Conservation (phyloP, 2,329 filamentous ascomycete species). For the Alternaria viburni region DNA sequence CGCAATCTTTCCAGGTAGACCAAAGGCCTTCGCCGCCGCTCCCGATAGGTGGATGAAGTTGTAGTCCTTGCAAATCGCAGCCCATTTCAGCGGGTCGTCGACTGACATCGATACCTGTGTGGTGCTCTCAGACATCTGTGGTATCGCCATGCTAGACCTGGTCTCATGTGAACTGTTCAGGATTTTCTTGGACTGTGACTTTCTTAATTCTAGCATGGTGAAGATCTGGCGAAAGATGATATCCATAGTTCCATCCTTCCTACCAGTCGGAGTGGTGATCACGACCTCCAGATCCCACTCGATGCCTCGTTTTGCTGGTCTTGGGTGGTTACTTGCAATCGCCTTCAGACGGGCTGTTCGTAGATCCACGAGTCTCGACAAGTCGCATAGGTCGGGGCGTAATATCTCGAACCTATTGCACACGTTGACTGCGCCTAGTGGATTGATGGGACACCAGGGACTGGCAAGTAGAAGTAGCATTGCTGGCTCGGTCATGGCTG, state of each 20-base stretch:
- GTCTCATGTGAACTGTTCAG: neutral
- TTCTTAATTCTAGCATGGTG: slow-evolving; percentile 11
- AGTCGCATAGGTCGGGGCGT: slow-evolving; percentile 3
- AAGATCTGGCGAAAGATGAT: slow-evolving; percentile 10
- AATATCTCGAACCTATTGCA: slow-evolving; percentile 10
- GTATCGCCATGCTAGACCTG: neutral
- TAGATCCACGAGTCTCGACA: neutral
- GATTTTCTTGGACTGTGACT: neutral
- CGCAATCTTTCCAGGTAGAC: slow-evolving; percentile 8
- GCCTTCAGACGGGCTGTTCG: slow-evolving; percentile 2
- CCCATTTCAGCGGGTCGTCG: slow-evolving; percentile 6
- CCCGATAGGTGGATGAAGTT: slow-evolving; percentile 10
- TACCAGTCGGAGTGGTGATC: neutral
- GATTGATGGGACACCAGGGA: slow-evolving; percentile 7
- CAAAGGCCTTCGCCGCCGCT: slow-evolving; percentile 1
- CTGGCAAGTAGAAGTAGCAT: slow-evolving; percentile 14
- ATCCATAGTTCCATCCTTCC: neutral
- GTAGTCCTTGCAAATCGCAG: slow-evolving; percentile 13
- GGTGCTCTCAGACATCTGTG: neutral
- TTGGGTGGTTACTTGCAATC: neutral
- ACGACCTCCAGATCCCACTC: slow-evolving; percentile 10
- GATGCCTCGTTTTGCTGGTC: slow-evolving; percentile 6
- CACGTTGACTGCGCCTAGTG: slow-evolving; percentile 11
- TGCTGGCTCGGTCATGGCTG: slow-evolving; percentile 9
- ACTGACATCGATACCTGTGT: neutral